Base-by-base conservation (phyloP, 2,329 filamentous ascomycete species). In the Colletotrichum sp. region DNA sequence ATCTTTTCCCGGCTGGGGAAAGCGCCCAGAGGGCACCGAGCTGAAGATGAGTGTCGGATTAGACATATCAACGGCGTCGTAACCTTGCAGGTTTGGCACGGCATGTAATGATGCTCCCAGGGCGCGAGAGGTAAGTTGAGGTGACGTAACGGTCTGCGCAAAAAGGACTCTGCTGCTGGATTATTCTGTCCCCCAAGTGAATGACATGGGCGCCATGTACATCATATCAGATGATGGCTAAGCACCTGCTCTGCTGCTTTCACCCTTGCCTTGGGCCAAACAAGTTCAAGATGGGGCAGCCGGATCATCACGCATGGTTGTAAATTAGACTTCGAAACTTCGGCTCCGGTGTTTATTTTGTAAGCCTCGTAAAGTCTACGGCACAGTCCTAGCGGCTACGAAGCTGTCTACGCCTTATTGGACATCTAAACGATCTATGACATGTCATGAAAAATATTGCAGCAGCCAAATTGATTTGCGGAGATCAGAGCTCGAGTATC, bases 391-490 rank as follows among this genome's bases (percentile, higher is more conserved):
- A 7, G 6, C 4, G 5, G 55, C 2, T 58, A 18, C 10, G 5
- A 2, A 13, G 3, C 26, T 58, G 55, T 3, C 13, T 9, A 28
- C 8, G 55, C 21, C 24, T 28, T 10, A 56, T 56, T 13, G 6
- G 12, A 24, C 24, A 26, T 58, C 21, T 18, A 13, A 16, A 58
- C 3, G 7, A 28, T 28, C 14, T 14, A 28, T 26, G 12, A 6
- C 7, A 16, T 12, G 24, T 10, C 21, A 16, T 58, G 24, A 58
- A 6, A 10, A 28, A 9, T 10, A 24, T 8, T 18, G 14, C 13
- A 8, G 2, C 0, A 36, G 13, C 6, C 34, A 7, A 58, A 1
- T 4, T 8, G 13, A 0, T 28, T 28, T 8, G 24, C n/a, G 16
- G 4, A 16, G 2, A 21, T 13, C 13, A 14, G 21, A 58, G 5